Evolutionary conservation across 148 eudicot genomes (phyloP).

Genomic region (Limonium bicolor): DNA sequence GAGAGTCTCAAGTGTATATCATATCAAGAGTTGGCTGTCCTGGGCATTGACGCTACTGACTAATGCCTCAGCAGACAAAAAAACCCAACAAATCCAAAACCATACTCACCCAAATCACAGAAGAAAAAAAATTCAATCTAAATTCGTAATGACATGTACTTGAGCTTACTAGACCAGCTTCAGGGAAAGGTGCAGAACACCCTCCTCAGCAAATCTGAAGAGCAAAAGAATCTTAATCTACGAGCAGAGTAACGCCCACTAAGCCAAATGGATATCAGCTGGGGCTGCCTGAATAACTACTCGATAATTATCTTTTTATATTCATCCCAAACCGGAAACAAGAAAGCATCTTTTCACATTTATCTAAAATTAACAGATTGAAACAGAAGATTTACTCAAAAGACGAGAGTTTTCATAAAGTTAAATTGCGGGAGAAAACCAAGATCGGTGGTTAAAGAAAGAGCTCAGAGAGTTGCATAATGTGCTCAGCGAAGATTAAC

Average conservation of each 20-base stretch:
- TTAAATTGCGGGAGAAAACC: background rate
- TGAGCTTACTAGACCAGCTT: constrained; percentile 6
- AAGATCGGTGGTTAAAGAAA: background rate
- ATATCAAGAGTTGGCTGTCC: no score
- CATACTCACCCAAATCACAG: background rate
- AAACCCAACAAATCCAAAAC: no score
- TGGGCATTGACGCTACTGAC: no score
- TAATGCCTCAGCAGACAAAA: no score
- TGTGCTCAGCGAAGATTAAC: constrained; percentile 5
- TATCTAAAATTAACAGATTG: background rate
- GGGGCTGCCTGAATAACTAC: constrained; percentile 6
- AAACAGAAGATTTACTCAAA: background rate
- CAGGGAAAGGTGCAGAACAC: constrained; percentile 1
- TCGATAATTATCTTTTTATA: background rate
- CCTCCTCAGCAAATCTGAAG: constrained; percentile 9
- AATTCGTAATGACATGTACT: background rate
- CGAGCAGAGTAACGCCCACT: constrained; percentile 4
- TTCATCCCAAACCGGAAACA: background rate
- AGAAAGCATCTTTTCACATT: background rate
- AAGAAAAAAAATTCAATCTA: no score
- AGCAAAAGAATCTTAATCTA: constrained; percentile 2
- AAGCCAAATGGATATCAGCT: constrained; percentile 4
- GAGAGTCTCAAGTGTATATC: no score
- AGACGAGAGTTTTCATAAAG: background rate
- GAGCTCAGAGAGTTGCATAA: constrained; percentile 6